A percentile compares a stretch with the other conserved stretches of the same genome.
Evolutionary conservation across 768 basidiomycete genomes (phyloP).

Genomic region (Termitomyces sp.): DNA sequence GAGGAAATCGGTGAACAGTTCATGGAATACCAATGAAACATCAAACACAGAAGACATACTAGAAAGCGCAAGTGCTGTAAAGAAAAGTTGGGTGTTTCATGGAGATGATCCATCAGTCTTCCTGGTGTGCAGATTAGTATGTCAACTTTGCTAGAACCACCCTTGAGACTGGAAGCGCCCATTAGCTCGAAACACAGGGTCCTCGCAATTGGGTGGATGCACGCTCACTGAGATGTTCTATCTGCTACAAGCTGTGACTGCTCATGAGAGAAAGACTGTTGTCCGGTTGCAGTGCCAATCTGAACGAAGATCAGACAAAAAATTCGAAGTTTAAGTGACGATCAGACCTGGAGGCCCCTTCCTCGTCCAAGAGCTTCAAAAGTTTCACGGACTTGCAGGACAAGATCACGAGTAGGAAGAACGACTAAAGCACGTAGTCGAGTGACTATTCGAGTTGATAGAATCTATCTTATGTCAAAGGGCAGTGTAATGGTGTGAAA

Average conservation of each 20-base stretch:
- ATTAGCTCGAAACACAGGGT: constrained; percentile 1
- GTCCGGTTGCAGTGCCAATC: constrained; percentile 85
- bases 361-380: constrained; percentile 84
- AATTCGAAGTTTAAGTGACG: neutral
- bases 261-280: constrained; percentile 91
- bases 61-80: constrained; percentile 94
- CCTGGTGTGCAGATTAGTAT: constrained; percentile 96
- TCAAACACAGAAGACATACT: constrained; percentile 37
- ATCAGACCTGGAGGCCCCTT: constrained; percentile 73
- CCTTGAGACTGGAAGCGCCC: constrained; percentile 54
- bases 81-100: constrained; percentile 83
- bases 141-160: constrained; percentile 90
- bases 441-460: constrained; percentile 72
- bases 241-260: constrained; percentile 76
- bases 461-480: constrained; percentile 38
- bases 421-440: constrained; percentile 85
- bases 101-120: constrained; percentile 89
- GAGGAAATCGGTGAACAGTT: neutral
- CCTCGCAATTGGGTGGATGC: neutral
- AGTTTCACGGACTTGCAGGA: constrained; percentile 87
- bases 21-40: neutral
- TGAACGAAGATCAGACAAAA: constrained; percentile 15
- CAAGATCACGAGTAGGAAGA: constrained; percentile 91
- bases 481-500: neutral
- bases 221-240: constrained; percentile 41